Conservation (phyloP, 139 green algal species). For the Chlamydomonas incerta region DNA sequence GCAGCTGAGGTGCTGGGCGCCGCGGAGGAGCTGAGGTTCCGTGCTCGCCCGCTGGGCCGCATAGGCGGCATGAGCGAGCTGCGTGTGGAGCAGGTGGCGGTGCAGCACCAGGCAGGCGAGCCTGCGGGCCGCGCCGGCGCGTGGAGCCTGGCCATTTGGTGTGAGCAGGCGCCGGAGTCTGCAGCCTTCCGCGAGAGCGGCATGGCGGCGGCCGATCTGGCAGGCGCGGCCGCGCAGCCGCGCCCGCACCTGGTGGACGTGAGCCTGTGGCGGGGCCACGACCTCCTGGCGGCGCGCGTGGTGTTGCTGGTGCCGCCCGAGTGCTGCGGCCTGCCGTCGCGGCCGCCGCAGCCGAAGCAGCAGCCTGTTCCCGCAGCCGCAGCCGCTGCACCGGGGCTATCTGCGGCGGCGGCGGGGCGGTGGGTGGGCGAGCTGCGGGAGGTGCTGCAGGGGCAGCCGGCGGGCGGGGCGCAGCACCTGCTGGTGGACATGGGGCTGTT, state of each 20-base stretch:
- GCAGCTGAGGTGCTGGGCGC: no score
- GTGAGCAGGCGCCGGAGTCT: not conserved
- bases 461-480: not conserved
- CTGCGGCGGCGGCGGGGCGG: not conserved
- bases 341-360: no score
- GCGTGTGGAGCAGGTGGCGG: not conserved
- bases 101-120: not conserved
- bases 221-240: no score
- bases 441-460: not conserved
- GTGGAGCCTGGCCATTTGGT: not conserved
- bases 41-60: not conserved
- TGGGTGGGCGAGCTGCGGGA: slow-evolving; percentile 1
- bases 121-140: no score
- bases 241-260: slow-evolving; percentile 15
- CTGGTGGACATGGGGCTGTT: slow-evolving; percentile 6
- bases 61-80: not conserved
- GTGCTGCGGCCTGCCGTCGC: no score
- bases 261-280: slow-evolving; percentile 2
- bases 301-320: slow-evolving; percentile 19
- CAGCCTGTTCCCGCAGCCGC: not conserved
- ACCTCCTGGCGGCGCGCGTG: slow-evolving; percentile 11
- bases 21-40: not conserved
- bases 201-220: no score
- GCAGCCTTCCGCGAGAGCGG: no score
- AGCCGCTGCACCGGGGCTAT: not conserved